Base-by-base conservation (phyloP, 2,329 filamentous ascomycete species). In the Myriosclerotinia duriaeana region DNA sequence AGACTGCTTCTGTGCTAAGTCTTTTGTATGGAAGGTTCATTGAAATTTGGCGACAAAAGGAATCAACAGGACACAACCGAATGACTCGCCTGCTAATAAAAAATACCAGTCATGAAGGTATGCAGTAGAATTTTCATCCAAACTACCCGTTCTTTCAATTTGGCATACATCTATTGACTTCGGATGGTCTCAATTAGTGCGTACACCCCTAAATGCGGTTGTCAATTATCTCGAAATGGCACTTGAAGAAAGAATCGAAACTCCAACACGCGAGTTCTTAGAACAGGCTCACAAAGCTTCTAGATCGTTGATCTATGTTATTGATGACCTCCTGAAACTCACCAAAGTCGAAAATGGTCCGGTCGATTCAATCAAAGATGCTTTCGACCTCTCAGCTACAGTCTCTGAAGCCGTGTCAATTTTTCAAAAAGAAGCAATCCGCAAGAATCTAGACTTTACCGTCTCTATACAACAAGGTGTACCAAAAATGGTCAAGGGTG, bases 141-240 rank as follows among this genome's bases (percentile, higher is more conserved):
- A 34, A 5, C 30, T 34, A 6, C 30, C 30, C 30, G 6, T 34
- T 34, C 30, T 34, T 34, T 6, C 30, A 34, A 34, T 6, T 34
- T 34, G 30, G 6, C 30, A 34, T 6, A 34, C 30, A 34, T 34
- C 30, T 34, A 34, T 34, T 34, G 6, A 34, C 30, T 34, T 34
- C 30, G 30, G 30, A 34, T 34, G 30, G 30, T 5, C 30, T 34
- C 30, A 34, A 34, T 34, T 34, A 34, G 92, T 97, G 8, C 88
- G 93, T 58, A 97, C 93, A 0, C 93, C 93, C 0, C 79, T 97
- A 2, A 97, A 97, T 74, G 93, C 93, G 17, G 96, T 97, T 74
- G 95, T 97, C 78, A 97, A 97, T 73, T 97, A 96, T 72, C 84
- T 97, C 0, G 93, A 97, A 72, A 96, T 97, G 70, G 93, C 93